Evolutionary conservation across 768 basidiomycete species (phyloP).

Genomic region (Pleurotus djamor): DNA sequence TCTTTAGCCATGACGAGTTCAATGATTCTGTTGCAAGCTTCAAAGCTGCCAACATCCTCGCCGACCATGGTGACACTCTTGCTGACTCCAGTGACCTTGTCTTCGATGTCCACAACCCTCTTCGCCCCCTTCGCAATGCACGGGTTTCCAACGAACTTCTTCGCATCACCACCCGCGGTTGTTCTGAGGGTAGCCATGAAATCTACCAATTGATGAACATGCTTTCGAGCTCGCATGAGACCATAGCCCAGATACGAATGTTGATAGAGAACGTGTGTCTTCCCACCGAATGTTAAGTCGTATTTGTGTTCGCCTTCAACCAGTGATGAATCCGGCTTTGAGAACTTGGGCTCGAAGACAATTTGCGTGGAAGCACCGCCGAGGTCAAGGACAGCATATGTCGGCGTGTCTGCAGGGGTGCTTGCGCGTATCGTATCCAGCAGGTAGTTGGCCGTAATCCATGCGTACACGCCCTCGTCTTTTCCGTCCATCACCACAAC

Average conservation of each 20-base stretch:
- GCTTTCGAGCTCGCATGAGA: constrained; percentile 80
- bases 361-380: constrained; percentile 98
- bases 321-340: constrained; percentile 30
- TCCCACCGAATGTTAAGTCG: constrained; percentile 72
- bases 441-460: constrained; percentile 97
- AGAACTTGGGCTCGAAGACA: constrained; percentile 84
- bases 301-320: constrained; percentile 93
- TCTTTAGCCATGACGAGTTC: constrained; percentile 95
- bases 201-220: constrained; percentile 88
- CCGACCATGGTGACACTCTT: constrained; percentile 86
- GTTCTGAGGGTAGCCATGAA: constrained; percentile 63
- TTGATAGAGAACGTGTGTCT: constrained; percentile 80
- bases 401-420: constrained; percentile 39
- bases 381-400: constrained; percentile 92
- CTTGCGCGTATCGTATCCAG: constrained; percentile 67
- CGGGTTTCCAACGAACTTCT: constrained; percentile 59
- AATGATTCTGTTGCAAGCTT: constrained; percentile 80
- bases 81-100: constrained; percentile 28
- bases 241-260: constrained; percentile 99
- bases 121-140: constrained; percentile 73
- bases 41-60: constrained; percentile 77
- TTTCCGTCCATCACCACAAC: constrained; percentile 93
- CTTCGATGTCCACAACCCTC: constrained; percentile 64
- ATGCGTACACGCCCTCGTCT: constrained; percentile 98
- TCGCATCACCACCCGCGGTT: background rate